Conservation (phyloP, 2,329 filamentous ascomycete species). For the Clarireedia monteithiana region DNA sequence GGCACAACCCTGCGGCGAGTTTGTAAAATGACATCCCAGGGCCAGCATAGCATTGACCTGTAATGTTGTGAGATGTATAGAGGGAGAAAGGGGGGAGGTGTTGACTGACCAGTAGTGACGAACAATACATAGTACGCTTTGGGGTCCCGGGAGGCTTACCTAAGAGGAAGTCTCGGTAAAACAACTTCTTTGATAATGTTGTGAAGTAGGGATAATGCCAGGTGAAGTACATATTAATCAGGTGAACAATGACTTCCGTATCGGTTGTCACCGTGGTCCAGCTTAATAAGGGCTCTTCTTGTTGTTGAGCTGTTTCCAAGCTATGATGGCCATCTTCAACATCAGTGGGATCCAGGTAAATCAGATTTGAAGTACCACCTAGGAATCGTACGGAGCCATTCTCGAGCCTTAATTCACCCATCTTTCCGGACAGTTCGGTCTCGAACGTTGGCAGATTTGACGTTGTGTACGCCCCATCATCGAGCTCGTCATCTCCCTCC, state of each 20-base stretch:
- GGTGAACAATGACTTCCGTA: conserved; percentile 68
- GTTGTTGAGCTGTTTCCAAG: conserved; percentile 27
- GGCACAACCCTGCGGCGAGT: conserved; percentile 62
- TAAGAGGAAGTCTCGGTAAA: conserved; percentile 74
- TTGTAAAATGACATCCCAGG: conserved; percentile 88
- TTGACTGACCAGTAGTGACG: conserved; percentile 57
- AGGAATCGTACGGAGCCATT: conserved; percentile 87
- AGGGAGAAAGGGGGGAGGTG: neutral
- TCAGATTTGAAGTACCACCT: conserved; percentile 87
- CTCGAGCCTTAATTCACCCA: conserved; percentile 83
- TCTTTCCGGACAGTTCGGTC: conserved; percentile 79
- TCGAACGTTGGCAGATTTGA: conserved; percentile 44
- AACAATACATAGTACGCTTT: conserved; percentile 68
- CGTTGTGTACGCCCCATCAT: conserved; percentile 35
- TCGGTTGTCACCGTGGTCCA: conserved; percentile 87
- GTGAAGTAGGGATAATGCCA: conserved; percentile 98
- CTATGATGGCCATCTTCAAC: conserved; percentile 28
- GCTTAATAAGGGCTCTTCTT: conserved; percentile 65
- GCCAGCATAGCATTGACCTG: conserved; percentile 92
- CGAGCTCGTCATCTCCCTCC: conserved; percentile 34
- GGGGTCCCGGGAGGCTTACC: conserved; percentile 51
- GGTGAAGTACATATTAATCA: conserved; percentile 96
- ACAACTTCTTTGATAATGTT: conserved; percentile 76
- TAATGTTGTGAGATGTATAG: conserved; percentile 65
- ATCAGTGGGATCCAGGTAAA: conserved; percentile 58